Percentiles rank a stretch among this genome's conserved stretches.
phyloP scores from a whole-genome alignment of 2,329 filamentous ascomycete species.

The Lithohypha guttulata region DNA sequence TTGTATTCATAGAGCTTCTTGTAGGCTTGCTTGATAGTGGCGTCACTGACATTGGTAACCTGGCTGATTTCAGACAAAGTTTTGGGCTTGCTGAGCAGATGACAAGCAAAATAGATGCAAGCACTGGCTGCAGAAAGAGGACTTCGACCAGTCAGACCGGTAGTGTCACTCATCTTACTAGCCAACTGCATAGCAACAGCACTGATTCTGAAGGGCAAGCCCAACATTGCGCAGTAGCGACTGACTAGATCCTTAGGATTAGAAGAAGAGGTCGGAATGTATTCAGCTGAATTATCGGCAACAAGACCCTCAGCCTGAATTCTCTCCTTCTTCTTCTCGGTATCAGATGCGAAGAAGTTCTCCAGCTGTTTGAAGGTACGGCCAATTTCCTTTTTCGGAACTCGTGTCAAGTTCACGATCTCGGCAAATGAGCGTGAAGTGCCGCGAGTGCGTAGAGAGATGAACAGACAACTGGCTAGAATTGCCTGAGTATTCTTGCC shows the following conservation, averaged over 20 bases:
- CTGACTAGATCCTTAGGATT: constrained; percentile 75
- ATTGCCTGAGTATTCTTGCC: constrained; percentile 90
- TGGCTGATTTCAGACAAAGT: constrained; percentile 75
- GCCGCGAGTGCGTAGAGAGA: constrained; percentile 82
- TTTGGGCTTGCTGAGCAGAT: constrained; percentile 69
- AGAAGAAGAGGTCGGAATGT: constrained; percentile 65
- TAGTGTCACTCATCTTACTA: constrained; percentile 62
- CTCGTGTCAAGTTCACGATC: constrained; percentile 84
- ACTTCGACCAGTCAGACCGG: constrained; percentile 80
- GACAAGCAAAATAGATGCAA: constrained; percentile 91
- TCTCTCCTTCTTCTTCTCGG: constrained; percentile 41
- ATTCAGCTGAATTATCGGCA: constrained; percentile 43
- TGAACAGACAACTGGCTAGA: constrained; percentile 94
- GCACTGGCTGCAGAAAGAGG: constrained; percentile 88
- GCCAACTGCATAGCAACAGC: constrained; percentile 72
- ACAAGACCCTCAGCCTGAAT: constrained; percentile 46
- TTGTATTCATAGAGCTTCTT: constrained; percentile 70
- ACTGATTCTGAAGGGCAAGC: constrained; percentile 62
- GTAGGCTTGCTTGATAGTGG: constrained; percentile 93
- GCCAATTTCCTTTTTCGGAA: constrained; percentile 95
- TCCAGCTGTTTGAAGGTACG: constrained; percentile 89
- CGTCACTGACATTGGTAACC: constrained; percentile 85
- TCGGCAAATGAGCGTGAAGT: constrained; percentile 87
- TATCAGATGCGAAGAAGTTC: constrained; percentile 62
- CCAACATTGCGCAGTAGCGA: constrained; percentile 79